These are phyloP conservation scores for Stemphylium vesicarium DNA, from an alignment of 2,329 filamentous ascomycete genomes.

Conservation along the genomic window DNA sequence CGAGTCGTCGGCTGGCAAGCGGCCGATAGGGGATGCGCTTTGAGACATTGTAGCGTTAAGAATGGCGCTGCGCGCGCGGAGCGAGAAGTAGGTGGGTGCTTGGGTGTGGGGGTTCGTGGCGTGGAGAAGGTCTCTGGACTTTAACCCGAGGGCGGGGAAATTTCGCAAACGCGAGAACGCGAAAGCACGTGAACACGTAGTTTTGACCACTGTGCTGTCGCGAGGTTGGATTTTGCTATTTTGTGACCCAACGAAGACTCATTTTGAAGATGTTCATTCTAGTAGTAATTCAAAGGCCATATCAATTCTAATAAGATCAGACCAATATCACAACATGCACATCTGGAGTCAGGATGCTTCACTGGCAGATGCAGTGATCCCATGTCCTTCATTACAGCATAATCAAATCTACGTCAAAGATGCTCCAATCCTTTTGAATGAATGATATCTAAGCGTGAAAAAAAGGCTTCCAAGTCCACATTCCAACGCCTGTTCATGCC, in stretches of 20 bases:
- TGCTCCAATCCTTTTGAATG: neutral
- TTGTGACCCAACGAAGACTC: too few relatives aligned
- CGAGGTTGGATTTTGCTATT: too few relatives aligned
- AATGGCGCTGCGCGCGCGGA: neutral
- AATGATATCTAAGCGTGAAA: neutral
- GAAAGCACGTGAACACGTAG: slow-evolving; percentile 23
- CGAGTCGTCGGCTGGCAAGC: slow-evolving; percentile 17
- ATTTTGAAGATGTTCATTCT: too few relatives aligned
- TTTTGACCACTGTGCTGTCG: too few relatives aligned
- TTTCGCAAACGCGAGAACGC: slow-evolving; percentile 24
- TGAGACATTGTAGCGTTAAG: slow-evolving; percentile 18
- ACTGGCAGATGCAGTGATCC: neutral
- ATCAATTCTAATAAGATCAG: neutral
- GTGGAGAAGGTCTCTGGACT: neutral
- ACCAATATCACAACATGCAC: neutral
- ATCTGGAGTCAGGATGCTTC: neutral
- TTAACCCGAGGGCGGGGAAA: slow-evolving; percentile 10
- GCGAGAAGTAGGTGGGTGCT: neutral
- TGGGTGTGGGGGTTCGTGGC: neutral
- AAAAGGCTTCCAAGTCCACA: neutral
- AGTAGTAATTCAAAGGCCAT: too few relatives aligned
- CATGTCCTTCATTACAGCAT: neutral
- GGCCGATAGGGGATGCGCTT: slow-evolving; percentile 21
- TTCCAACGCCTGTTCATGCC: neutral
- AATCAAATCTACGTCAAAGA: neutral